These are phyloP conservation scores for Tubosaeta sp. DNA, from an alignment of 768 basidiomycete genomes.

Conservation along the genomic window DNA sequence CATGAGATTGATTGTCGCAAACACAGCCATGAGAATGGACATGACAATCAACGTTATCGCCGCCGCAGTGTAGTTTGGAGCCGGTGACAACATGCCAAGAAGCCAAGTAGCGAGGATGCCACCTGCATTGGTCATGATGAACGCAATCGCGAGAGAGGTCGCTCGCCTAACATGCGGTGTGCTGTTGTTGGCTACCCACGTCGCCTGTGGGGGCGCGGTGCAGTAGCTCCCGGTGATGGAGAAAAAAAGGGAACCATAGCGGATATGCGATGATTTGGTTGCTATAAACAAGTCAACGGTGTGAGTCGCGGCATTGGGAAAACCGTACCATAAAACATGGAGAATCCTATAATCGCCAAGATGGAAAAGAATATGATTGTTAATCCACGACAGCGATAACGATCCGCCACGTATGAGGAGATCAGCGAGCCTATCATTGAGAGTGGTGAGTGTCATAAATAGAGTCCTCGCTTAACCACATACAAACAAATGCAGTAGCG, in stretches of 20 bases:
- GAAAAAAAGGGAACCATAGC: conserved; percentile 56
- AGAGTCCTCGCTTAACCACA: conserved; percentile 13
- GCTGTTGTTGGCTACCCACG: conserved; percentile 62
- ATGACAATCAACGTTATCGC: conserved; percentile 34
- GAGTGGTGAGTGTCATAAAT: neutral
- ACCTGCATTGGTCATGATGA: conserved; percentile 55
- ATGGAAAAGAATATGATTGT: conserved; percentile 42
- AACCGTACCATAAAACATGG: conserved; percentile 49
- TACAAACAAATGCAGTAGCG: conserved; percentile 45
- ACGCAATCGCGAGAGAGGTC: conserved; percentile 52
- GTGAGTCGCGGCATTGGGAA: neutral
- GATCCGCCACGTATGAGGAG: conserved; percentile 49
- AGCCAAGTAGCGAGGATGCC: conserved; percentile 63
- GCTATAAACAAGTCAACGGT: conserved; percentile 9
- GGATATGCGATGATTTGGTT: conserved; percentile 33
- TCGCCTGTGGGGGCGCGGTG: conserved; percentile 48
- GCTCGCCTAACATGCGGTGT: conserved; percentile 54
- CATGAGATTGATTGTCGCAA: conserved; percentile 34
- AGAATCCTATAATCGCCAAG: conserved; percentile 46
- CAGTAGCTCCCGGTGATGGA: conserved; percentile 51
- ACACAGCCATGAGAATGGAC: conserved; percentile 38
- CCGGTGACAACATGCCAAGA: conserved; percentile 44
- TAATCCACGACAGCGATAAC: conserved; percentile 46
- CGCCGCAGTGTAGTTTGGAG: conserved; percentile 48
- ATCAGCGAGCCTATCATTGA: conserved; percentile 32